Percentiles rank a stretch among this genome's conserved stretches.
Conservation (phyloP, 805 yeast species). For the Candida stauntonica region DNA sequence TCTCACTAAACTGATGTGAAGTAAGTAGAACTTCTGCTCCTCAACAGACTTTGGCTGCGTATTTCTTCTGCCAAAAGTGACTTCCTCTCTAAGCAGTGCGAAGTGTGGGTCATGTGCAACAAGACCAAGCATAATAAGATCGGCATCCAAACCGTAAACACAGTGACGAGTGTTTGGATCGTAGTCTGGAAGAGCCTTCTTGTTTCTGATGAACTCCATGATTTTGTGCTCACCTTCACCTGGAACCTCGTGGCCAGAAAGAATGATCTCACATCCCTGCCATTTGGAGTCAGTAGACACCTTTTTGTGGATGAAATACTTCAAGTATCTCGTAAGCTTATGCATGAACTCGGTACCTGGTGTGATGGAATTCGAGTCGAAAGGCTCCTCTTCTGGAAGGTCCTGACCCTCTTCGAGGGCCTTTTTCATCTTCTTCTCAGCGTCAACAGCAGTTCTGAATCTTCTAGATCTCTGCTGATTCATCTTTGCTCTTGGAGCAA, state of each 20-base stretch:
- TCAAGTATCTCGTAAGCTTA: conserved; percentile 70
- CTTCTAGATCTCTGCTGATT: conserved; percentile 94
- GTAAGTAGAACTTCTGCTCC: conserved; percentile 74
- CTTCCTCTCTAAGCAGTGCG: conserved; percentile 92
- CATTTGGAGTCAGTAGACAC: conserved; percentile 88
- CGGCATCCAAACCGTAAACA: conserved; percentile 94
- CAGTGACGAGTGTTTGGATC: conserved; percentile 86
- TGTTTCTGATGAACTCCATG: conserved; percentile 82
- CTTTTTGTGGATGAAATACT: conserved; percentile 92
- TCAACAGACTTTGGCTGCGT: conserved; percentile 46
- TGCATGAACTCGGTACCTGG: conserved; percentile 99
- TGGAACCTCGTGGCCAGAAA: conserved; percentile 95
- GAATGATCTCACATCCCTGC: conserved; percentile 82
- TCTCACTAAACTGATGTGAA: conserved; percentile 83
- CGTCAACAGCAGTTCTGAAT: conserved; percentile 88
- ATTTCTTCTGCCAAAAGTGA: conserved; percentile 64
- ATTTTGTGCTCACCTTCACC: conserved; percentile 99
- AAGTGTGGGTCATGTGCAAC: conserved; percentile 95
- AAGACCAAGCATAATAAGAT: conserved; percentile 87
- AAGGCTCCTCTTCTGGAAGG: conserved; percentile 78
- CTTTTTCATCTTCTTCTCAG: conserved; percentile 64
- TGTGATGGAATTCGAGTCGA: conserved; percentile 96
- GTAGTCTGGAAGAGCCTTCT: conserved; percentile 69
- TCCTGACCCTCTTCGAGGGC: conserved; percentile 71
- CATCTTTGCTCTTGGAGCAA: conserved; percentile 98